phyloP scores from a whole-genome alignment of 1,139 yeast species.

The Candida freyschussii region DNA sequence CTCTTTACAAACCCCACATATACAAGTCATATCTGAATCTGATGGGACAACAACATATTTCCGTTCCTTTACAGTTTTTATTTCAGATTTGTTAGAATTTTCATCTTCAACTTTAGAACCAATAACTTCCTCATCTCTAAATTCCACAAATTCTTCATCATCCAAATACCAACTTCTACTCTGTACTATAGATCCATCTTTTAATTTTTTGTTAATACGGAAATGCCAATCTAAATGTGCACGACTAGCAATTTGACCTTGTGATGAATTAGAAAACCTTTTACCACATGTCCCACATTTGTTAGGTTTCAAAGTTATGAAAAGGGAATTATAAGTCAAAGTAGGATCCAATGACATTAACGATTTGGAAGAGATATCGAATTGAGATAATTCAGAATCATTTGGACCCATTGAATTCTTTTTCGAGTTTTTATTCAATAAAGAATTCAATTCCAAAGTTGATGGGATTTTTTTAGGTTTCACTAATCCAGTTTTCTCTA shows the following conservation, averaged over 20 bases:
- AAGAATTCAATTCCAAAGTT: slow-evolving; percentile 16
- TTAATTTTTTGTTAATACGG: slow-evolving; percentile 76
- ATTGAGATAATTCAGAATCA: slow-evolving; percentile 9
- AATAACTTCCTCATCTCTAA: slow-evolving; percentile 58
- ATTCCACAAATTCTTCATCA: slow-evolving; percentile 68
- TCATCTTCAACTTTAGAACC: slow-evolving; percentile 27
- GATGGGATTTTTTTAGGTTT: slow-evolving; percentile 15
- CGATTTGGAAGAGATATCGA: slow-evolving; percentile 19
- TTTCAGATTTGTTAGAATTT: slow-evolving; percentile 10
- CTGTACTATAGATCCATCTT: slow-evolving; percentile 50
- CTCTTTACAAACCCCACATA: slow-evolving; percentile 88
- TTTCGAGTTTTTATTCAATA: slow-evolving; percentile 10
- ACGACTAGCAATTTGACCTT: slow-evolving; percentile 52
- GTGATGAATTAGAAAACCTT: slow-evolving; percentile 61
- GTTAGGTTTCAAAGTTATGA: slow-evolving; percentile 62
- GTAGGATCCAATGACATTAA: slow-evolving; percentile 17
- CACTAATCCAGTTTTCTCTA: slow-evolving; percentile 19
- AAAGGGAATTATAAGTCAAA: slow-evolving; percentile 27
- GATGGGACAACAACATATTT: slow-evolving; percentile 68
- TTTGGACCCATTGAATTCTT: neutral
- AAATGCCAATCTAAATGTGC: slow-evolving; percentile 95
- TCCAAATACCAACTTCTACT: slow-evolving; percentile 81
- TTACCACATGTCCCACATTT: slow-evolving; percentile 91
- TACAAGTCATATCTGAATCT: slow-evolving; percentile 61
- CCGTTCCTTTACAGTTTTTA: slow-evolving; percentile 12